phyloP scores from a whole-genome alignment of 2,329 filamentous ascomycete genomes.

The Fusarium mexicanum region DNA sequence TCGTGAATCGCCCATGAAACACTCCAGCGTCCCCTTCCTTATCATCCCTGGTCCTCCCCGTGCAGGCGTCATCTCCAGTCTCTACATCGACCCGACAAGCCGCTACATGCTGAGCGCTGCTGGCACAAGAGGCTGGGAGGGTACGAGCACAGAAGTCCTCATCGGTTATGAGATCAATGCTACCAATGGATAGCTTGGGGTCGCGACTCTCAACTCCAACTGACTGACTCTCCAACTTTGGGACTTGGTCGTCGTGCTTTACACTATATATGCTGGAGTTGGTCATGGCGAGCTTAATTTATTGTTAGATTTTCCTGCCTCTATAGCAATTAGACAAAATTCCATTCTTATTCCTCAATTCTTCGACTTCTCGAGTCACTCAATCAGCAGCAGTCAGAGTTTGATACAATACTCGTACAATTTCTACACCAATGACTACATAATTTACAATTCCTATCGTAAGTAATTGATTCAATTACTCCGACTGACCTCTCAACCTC shows the following conservation, averaged over 20 bases:
- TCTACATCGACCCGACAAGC: constrained; percentile 89
- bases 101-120: constrained; percentile 91
- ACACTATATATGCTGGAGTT: not conserved
- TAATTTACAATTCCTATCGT: not conserved
- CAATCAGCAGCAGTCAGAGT: not conserved
- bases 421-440: not conserved
- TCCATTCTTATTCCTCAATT: not conserved
- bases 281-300: not conserved
- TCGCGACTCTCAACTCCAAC: not conserved
- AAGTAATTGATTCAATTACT: not conserved
- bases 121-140: constrained; percentile 95
- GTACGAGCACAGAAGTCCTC: constrained; percentile 85
- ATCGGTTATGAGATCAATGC: constrained; percentile 89
- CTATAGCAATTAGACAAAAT: constrained; percentile 1
- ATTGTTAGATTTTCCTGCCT: not conserved
- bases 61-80: constrained; percentile 85
- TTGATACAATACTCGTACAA: not conserved
- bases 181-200: constrained; percentile 17
- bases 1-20: constrained; percentile 71
- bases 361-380: not conserved
- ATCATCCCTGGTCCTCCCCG: constrained; percentile 88
- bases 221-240: not conserved
- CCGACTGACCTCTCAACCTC: not conserved
- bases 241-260: not conserved
- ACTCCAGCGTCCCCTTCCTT: constrained; percentile 90